Evolutionary conservation across 2,329 filamentous ascomycete genomes (phyloP).

Genomic region (Alternaria hordeiaustralica): DNA sequence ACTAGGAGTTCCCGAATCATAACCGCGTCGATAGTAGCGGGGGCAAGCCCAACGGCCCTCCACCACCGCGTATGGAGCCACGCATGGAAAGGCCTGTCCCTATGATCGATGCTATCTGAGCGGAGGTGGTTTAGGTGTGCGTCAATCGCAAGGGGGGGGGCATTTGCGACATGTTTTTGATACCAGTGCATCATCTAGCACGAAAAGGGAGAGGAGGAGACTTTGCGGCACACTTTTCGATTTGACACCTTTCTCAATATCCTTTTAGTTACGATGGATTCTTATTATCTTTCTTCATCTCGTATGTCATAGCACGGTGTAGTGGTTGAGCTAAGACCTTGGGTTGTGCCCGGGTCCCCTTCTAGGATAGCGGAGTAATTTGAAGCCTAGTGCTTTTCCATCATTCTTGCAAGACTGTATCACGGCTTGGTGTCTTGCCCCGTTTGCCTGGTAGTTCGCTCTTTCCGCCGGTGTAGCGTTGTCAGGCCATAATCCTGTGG

Average conservation of each 20-base stretch:
- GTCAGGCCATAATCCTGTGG: not conserved
- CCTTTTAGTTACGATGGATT: constrained; percentile 43
- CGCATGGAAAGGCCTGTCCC: constrained; percentile 32
- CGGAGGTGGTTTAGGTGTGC: not conserved
- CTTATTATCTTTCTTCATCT: constrained; percentile 35
- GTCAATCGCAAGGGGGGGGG: constrained; percentile 2
- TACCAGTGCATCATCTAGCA: constrained; percentile 49
- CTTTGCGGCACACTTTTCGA: constrained; percentile 35
- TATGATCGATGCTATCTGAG: constrained; percentile 35
- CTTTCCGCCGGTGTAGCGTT: not conserved
- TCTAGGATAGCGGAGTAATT: constrained; percentile 40
- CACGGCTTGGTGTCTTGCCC: not conserved
- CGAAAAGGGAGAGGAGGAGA: constrained; percentile 27
- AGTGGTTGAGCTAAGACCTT: constrained; percentile 30
- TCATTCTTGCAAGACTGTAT: constrained; percentile 6
- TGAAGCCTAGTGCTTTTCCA: constrained; percentile 15
- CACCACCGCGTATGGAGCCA: constrained; percentile 31
- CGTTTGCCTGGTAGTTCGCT: not conserved
- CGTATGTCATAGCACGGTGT: constrained; percentile 41
- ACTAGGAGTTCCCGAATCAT: constrained; percentile 64
- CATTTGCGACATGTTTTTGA: constrained; percentile 42
- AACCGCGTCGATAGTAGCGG: constrained; percentile 41
- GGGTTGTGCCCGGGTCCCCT: constrained; percentile 13
- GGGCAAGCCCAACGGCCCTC: constrained; percentile 28
- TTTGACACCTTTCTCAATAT: constrained; percentile 43